Evolutionary conservation across 768 basidiomycete genomes (phyloP).

Genomic region (Mrakia gelida): DNA sequence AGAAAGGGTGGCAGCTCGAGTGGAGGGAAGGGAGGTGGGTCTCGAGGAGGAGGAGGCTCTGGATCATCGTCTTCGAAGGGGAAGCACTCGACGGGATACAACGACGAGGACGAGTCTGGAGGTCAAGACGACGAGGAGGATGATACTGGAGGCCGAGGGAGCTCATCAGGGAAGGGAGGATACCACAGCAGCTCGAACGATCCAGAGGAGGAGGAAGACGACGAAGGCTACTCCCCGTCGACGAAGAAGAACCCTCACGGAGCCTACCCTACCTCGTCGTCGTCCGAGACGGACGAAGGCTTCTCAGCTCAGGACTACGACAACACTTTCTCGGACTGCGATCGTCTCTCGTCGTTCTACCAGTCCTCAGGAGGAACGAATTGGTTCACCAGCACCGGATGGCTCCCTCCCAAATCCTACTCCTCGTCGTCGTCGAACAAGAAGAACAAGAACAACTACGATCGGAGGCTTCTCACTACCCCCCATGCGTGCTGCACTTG

Average conservation of each 20-base stretch:
- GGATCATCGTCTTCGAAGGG: background rate
- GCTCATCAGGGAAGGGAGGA: no score
- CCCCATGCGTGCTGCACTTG: background rate
- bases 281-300: no score
- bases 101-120: background rate
- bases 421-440: background rate
- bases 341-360: conserved; percentile 1
- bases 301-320: background rate
- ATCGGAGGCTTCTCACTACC: no score
- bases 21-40: background rate
- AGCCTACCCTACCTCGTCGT: no score
- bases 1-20: background rate
- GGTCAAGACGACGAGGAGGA: background rate
- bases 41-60: background rate
- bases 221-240: background rate
- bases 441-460: background rate
- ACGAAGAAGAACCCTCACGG: background rate
- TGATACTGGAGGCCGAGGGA: background rate
- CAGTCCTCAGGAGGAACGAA: background rate
- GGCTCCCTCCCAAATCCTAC: background rate
- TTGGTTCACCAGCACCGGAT: background rate
- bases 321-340: background rate
- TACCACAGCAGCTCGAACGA: no score
- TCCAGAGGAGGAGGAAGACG: no score
- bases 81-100: background rate